phyloP scores from a whole-genome alignment of 768 basidiomycete genomes.

The Boletus edulis region DNA sequence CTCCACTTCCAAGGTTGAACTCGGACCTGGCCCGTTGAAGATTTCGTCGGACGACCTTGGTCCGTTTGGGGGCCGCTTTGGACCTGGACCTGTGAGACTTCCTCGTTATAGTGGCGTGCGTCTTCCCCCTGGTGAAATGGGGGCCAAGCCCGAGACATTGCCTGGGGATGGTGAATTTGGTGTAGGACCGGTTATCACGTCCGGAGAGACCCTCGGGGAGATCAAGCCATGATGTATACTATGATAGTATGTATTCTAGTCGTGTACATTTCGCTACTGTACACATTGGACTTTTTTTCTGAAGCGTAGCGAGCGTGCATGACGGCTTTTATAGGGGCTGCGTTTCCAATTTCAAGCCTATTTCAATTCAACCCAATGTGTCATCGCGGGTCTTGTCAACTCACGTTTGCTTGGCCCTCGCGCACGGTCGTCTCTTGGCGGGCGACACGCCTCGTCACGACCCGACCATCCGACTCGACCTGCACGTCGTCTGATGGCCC shows the following conservation, averaged over 20 bases:
- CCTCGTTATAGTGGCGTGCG: slow-evolving; percentile 12
- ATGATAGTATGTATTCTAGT: no score
- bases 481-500: slow-evolving; percentile 21
- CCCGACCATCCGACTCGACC: slow-evolving; percentile 24
- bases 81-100: slow-evolving; percentile 21
- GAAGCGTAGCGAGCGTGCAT: no score
- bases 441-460: slow-evolving; percentile 17
- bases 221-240: no score
- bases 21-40: slow-evolving; percentile 15
- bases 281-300: not conserved
- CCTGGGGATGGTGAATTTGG: slow-evolving; percentile 31
- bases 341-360: slow-evolving; percentile 11
- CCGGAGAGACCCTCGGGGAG: slow-evolving; percentile 29
- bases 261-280: slow-evolving; percentile 1
- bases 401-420: slow-evolving; percentile 15
- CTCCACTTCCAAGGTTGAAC: slow-evolving; percentile 16
- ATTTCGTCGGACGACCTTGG: slow-evolving; percentile 7
- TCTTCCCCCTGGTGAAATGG: slow-evolving; percentile 20
- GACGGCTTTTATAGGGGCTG: not conserved
- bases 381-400: not conserved
- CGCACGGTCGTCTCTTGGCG: slow-evolving; percentile 8
- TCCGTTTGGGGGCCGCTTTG: slow-evolving; percentile 20
- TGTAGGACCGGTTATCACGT: slow-evolving; percentile 22
- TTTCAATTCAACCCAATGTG: not conserved
- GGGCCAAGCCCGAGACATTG: slow-evolving; percentile 19